phyloP scores from a whole-genome alignment of 306 rosid genomes.

The Cyclanthera cordifolia region DNA sequence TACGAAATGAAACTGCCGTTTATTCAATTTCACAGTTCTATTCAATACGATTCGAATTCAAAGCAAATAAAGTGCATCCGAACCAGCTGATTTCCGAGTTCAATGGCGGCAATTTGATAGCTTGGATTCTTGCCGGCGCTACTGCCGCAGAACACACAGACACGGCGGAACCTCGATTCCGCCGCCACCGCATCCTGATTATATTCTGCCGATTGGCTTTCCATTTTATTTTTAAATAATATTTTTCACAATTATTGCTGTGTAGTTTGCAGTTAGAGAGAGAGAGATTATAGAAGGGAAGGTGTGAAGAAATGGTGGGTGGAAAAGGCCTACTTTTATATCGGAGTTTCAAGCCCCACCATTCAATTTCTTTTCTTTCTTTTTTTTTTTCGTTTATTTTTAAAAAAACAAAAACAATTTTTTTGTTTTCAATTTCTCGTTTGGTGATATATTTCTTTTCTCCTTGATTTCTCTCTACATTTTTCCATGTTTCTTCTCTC shows the following conservation, averaged over 20 bases:
- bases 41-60: no score
- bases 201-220: slow-evolving; percentile 25
- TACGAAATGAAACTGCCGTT: background rate
- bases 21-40: background rate
- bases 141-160: slow-evolving; percentile 93
- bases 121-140: slow-evolving; percentile 74
- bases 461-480: no score
- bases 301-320: slow-evolving; percentile 15
- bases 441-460: no score
- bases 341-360: background rate
- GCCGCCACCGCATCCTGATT: slow-evolving; percentile 4
- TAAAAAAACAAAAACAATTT: no score
- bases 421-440: no score
- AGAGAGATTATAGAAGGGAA: slow-evolving; percentile 10
- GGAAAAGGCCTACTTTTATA: slow-evolving; percentile 26
- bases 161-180: slow-evolving; percentile 53
- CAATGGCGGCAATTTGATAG: slow-evolving; percentile 65
- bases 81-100: slow-evolving; percentile 78
- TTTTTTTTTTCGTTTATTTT: no score
- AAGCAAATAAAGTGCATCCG: no score
- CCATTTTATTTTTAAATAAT: background rate
- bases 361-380: background rate
- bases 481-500: no score
- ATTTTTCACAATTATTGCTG: background rate
- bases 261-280: background rate